Conservation (phyloP, 192 early-diverging fungal genomes). For the Coemansia sp. region DNA sequence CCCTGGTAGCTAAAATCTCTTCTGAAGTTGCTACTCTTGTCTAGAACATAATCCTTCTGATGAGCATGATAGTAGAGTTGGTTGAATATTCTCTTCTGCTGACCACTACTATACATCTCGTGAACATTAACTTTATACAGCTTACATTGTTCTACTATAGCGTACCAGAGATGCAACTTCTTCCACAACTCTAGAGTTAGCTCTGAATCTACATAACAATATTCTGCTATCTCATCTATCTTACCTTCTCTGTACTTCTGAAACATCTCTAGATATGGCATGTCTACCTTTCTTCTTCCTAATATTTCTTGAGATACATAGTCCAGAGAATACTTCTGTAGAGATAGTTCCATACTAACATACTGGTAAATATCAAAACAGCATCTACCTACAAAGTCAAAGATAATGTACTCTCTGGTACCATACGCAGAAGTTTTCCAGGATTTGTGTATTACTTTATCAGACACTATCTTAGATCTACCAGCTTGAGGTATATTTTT, state of each 20-base stretch:
- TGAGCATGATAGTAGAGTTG: constrained; percentile 24
- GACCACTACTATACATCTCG: constrained; percentile 27
- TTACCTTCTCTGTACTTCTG: constrained; percentile 17
- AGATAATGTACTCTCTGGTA: constrained; percentile 11
- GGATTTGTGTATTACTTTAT: constrained; percentile 16
- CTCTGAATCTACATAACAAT: constrained; percentile 21
- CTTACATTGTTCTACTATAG: constrained; percentile 9
- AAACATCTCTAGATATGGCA: constrained; percentile 22
- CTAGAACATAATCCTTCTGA: constrained; percentile 10
- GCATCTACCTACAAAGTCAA: constrained; percentile 17
- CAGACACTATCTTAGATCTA: constrained; percentile 1
- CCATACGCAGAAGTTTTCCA: constrained; percentile 26
- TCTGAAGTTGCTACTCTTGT: constrained; percentile 15
- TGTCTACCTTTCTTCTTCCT: constrained; percentile 16
- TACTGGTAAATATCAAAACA: constrained; percentile 22
- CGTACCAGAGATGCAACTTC: constrained; percentile 13
- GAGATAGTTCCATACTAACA: constrained; percentile 11
- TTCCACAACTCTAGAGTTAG: constrained; percentile 17
- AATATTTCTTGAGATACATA: constrained; percentile 17
- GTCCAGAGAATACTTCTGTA: constrained; percentile 29
- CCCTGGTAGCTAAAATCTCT: constrained; percentile 16
- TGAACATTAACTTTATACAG: constrained; percentile 14
- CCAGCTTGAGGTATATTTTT: constrained; percentile 22
- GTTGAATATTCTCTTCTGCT: constrained; percentile 29
- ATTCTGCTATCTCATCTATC: constrained; percentile 21